Conservation (phyloP, 768 basidiomycete genomes). For the Lepiota subincarnata region DNA sequence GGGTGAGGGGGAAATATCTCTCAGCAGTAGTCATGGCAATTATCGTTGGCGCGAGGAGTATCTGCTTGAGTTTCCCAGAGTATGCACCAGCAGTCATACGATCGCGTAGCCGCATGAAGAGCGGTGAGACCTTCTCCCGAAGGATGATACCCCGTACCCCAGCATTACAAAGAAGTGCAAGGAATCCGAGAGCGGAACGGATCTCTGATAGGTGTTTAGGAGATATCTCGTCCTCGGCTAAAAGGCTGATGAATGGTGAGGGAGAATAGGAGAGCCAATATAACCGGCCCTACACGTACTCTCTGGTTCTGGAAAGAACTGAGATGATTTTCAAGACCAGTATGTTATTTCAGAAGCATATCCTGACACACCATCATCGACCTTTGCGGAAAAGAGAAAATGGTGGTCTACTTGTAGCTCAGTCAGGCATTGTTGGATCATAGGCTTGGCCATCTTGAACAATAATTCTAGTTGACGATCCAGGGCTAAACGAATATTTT, state of each 20-base stretch:
- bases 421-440: background rate
- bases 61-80: background rate
- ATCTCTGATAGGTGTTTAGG: conserved; percentile 2
- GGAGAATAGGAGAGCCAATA: too few species aligned
- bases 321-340: background rate
- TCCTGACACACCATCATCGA: background rate
- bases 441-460: background rate
- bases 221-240: background rate
- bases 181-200: conserved; percentile 9
- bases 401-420: conserved; percentile 2
- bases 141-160: conserved; percentile 6
- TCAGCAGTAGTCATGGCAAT: conserved; percentile 4
- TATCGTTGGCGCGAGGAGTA: conserved; percentile 3
- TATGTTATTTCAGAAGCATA: too few species aligned
- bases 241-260: background rate
- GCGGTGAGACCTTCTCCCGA: conserved; percentile 10
- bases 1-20: conserved; percentile 1
- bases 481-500: background rate
- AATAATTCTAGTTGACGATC: background rate
- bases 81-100: background rate
- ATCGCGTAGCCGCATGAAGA: background rate
- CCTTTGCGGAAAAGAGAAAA: background rate
- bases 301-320: conserved; percentile 6
- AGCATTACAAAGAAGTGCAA: conserved; percentile 6
- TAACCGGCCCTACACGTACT: background rate